Percentiles rank a stretch among this genome's conserved stretches.
Conservation (phyloP, 768 basidiomycete species). For the Glaciozyma antarctica region DNA sequence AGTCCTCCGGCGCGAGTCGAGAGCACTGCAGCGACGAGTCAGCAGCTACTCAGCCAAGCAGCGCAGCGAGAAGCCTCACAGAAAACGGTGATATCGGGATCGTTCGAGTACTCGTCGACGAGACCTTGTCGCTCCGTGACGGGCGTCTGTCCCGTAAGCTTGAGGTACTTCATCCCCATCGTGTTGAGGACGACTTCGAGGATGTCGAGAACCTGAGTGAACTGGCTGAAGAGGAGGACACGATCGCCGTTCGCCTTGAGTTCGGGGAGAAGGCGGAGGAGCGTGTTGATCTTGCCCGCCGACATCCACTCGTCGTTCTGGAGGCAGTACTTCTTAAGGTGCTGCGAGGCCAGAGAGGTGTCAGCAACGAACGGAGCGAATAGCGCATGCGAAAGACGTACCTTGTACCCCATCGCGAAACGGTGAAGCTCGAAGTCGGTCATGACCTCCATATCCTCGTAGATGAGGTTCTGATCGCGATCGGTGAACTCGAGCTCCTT, state of each 20-base stretch:
- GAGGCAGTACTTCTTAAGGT: slow-evolving; percentile 55
- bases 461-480: slow-evolving; percentile 70
- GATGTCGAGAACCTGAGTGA: slow-evolving; percentile 92
- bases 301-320: slow-evolving; percentile 66
- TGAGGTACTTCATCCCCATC: slow-evolving; percentile 60
- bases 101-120: slow-evolving; percentile 90
- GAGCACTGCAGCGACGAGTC: slow-evolving; percentile 43
- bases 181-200: slow-evolving; percentile 70
- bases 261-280: slow-evolving; percentile 60
- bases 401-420: slow-evolving; percentile 79
- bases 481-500: slow-evolving; percentile 88
- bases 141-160: slow-evolving; percentile 84
- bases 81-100: slow-evolving; percentile 77
- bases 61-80: slow-evolving; percentile 43
- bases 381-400: slow-evolving; percentile 39
- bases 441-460: slow-evolving; percentile 95
- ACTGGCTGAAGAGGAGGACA: slow-evolving; percentile 91
- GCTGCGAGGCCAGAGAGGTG: slow-evolving; percentile 36
- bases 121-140: slow-evolving; percentile 87
- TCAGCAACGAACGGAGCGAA: background rate
- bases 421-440: slow-evolving; percentile 89
- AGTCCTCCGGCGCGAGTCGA: slow-evolving; percentile 93
- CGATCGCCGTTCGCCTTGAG: slow-evolving; percentile 65
- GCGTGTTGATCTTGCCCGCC: slow-evolving; percentile 72
- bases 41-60: background rate